Evolutionary conservation across 2,329 filamentous ascomycete species (phyloP), one percentile per base, ranked within the genome.

Genomic region (Epicoccum nigrum): DNA sequence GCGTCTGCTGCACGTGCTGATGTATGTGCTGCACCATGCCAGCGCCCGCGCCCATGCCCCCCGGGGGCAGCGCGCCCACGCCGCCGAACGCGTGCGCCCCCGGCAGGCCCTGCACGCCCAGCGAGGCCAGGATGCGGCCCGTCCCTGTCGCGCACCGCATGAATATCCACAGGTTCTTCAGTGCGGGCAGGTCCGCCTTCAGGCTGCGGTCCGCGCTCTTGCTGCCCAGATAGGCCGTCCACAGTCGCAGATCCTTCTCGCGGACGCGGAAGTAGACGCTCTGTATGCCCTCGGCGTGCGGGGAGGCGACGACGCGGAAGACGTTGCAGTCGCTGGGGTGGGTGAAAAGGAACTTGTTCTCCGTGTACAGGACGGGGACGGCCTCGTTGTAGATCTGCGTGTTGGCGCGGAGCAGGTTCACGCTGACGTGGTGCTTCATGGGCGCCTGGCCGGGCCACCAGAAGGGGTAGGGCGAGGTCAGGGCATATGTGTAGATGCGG

Each of bases 301-400:
- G 62, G 8, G 69, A 66, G 12, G 68, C 49, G 19, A 72, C 56
- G 35, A 73, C 61, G 53, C 70, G 65, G 56, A 75, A 75, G 55
- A 75, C 69, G 60, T 71, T 75, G 56, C 67, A 71, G 49, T 75
- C 72, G 41, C 65, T 70, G 6, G 72, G 72, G 43, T 75, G 72
- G 4, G 62, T 65, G 62, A 75, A 75, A 44, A 71, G 58, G 47
- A 74, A 72, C 39, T 66, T 69, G 61, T 74, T 75, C 15, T 42
- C 42, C 11, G 60, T 46, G 56, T 74, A 75, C n/a, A 75, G 62
- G 12, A 73, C 51, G 0, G 67, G 64, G 4, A 63, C 63, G 4
- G 71, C 65, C 43, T 75, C 72, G 11, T 55, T 46, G 54, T 73
- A 62, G 20, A 74, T 57, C 40, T 70, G 66, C 8, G 54, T 59